Evolutionary conservation across 1,284 basidiomycete genomes (phyloP), one percentile per base, ranked within the genome.

Genomic region (Serendipita sp.): DNA sequence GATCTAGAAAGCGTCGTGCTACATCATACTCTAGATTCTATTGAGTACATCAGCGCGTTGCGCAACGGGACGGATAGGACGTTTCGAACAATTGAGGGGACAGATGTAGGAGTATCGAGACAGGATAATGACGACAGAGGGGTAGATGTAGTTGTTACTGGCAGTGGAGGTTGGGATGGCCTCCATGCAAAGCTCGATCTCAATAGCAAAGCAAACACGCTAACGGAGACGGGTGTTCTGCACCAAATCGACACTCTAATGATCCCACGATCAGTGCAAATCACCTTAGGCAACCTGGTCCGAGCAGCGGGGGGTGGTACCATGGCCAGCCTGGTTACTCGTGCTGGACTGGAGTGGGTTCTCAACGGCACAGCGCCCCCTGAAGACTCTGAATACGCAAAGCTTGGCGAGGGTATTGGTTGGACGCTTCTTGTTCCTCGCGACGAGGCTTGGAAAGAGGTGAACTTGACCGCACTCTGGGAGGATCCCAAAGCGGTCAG

Each of bases 361-460:
- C 75, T 97, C 62, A 87, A 96, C 68, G 93, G 93, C 4, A 88
- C 87, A 6, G 74, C 79, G 6, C 89, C 90, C 5, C 85, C 85
- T 61, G 76, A 84, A 70, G 78, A 79, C 69, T 79, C 82, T 65
- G 72, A 74, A 5, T 85, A 82, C 82, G 78, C 78, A 26, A 70
- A 74, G 50, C 34, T 69, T 79, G 26, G 71, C 73, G 34, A 64
- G 64, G 75, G 78, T 65, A 72, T 76, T 58, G 77, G 89, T 65
- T 88, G 87, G 88, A 93, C 91, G 0, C 72, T 99, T 0, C 79
- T 99, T 3, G 91, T 89, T 67, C 96, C 96, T 0, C 85, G 84
- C 1, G 96, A 99, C 70, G 85, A 87, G 64, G 93, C 95, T 0
- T 96, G 98, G 78, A 87, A 92, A 67, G 76, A 81, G n/a, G 74